Evolutionary conservation across 352 stramenopile species (phyloP), one percentile per base, ranked within the genome.

Genomic region (Phytophthora colocasiae): DNA sequence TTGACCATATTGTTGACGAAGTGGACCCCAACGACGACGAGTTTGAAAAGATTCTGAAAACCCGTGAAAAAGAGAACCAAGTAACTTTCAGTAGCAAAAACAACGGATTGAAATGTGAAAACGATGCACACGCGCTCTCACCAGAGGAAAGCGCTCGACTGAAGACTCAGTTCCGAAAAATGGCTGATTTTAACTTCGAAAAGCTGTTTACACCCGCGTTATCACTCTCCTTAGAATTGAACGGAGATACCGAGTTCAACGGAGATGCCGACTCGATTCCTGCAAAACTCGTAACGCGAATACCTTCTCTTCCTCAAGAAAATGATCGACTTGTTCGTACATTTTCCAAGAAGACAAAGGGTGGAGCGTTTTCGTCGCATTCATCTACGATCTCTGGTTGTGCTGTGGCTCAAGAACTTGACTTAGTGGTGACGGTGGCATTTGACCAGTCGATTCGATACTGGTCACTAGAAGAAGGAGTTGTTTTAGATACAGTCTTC

Each of bases 121-220:
- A 24, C 1, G 34, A 40, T 10, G 40, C 6, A 24, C 24, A 51
- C 9, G 32, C 34, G 22, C 31, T 75, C 24, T 61, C 62, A 32
- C 14, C 32, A 8, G 54, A 65, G 14, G 44, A 63, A n/a, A 53
- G 31, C 26, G 44, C 17, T 51, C 54, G 61, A 36, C 17, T 75
- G 50, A 75, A 63, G 40, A 53, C 55, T 3, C 56, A 75, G 39
- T 73, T 71, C 46, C 69, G 73, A 46, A 63, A 69, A n/a, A 79
- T 88, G 63, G 59, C 78, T 17, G 49, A 43, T 19, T 89, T 90
- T 27, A 73, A 85, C 50, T 91, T 90, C 34, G 65, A 81, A 34
- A 56, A 55, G 29, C 59, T 91, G 2, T 71, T 91, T 3, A 77
- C 83, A 40, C 83, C 83, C 11, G 50, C 63, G 4, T 50, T 66